Conservation (phyloP, 2,329 filamentous ascomycete genomes). For the Cytospora paraplurivora region DNA sequence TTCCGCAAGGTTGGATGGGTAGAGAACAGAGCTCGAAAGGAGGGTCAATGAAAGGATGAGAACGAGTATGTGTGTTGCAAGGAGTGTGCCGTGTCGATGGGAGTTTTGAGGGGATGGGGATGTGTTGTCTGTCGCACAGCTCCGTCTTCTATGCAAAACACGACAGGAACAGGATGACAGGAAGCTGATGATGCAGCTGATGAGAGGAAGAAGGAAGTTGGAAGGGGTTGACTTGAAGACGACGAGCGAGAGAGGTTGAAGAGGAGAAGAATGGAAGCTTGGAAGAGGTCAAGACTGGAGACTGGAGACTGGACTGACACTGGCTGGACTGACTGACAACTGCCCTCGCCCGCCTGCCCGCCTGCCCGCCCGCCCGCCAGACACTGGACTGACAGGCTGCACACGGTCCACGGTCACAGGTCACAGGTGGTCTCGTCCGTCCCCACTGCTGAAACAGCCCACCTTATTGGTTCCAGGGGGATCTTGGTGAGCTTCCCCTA, state of each 20-base stretch:
- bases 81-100: constrained; percentile 27
- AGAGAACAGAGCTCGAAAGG: constrained; percentile 29
- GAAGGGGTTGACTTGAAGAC: constrained; percentile 12
- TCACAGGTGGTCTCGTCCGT: constrained; percentile 9
- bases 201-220: constrained; percentile 13
- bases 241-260: constrained; percentile 23
- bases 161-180: constrained; percentile 16
- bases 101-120: background rate
- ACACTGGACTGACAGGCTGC: constrained; percentile 8
- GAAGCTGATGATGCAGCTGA: constrained; percentile 21
- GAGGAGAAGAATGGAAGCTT: constrained; percentile 20
- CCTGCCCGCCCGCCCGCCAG: too few relatives aligned
- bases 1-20: constrained; percentile 13
- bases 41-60: constrained; percentile 30
- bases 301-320: constrained; percentile 7
- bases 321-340: background rate
- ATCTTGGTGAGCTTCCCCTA: constrained; percentile 5
- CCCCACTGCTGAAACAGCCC: constrained; percentile 16
- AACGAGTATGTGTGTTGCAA: constrained; percentile 26
- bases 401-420: constrained; percentile 7
- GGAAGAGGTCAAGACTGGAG: constrained; percentile 9
- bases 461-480: constrained; percentile 17
- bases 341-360: too few relatives aligned
- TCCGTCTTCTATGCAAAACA: constrained; percentile 11
- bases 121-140: constrained; percentile 13